Evolutionary conservation across 352 stramenopile species (phyloP).

Genomic region (Peronospora farinosa): DNA sequence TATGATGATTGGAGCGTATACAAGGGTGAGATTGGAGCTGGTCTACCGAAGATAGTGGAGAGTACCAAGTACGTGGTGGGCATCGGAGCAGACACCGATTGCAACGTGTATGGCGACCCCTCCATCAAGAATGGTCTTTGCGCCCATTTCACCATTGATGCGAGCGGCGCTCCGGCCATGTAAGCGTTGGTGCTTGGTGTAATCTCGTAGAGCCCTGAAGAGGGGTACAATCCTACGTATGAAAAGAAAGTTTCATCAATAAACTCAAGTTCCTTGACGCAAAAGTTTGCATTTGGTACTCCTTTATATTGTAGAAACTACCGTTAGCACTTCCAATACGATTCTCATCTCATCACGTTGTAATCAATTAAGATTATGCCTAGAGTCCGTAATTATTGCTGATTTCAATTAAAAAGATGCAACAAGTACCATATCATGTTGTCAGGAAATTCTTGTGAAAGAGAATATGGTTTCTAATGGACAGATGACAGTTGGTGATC

Average conservation of each 20-base stretch:
- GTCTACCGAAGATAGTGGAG: slow-evolving; percentile 45
- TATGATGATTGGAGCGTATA: slow-evolving; percentile 49
- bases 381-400: too few relatives aligned
- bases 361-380: too few relatives aligned
- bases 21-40: slow-evolving; percentile 37
- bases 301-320: too few relatives aligned
- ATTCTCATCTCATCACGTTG: too few relatives aligned
- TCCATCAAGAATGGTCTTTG: slow-evolving; percentile 34
- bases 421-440: too few relatives aligned
- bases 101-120: slow-evolving; percentile 46
- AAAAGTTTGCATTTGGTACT: too few relatives aligned
- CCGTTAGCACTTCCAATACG: too few relatives aligned
- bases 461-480: too few relatives aligned
- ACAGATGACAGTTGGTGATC: too few relatives aligned
- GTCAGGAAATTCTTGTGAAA: too few relatives aligned
- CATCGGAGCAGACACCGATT: slow-evolving; percentile 55
- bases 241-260: neutral
- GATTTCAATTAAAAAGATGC: too few relatives aligned
- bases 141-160: slow-evolving; percentile 34
- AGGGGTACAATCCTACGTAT: neutral
- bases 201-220: neutral
- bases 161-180: slow-evolving; percentile 1
- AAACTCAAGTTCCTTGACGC: too few relatives aligned
- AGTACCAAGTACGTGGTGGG: slow-evolving; percentile 55
- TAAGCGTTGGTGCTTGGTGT: neutral